Percentiles rank a stretch among this genome's conserved stretches.
Evolutionary conservation across 345 rosid species (phyloP).

Genomic region (Ceriops tagal): DNA sequence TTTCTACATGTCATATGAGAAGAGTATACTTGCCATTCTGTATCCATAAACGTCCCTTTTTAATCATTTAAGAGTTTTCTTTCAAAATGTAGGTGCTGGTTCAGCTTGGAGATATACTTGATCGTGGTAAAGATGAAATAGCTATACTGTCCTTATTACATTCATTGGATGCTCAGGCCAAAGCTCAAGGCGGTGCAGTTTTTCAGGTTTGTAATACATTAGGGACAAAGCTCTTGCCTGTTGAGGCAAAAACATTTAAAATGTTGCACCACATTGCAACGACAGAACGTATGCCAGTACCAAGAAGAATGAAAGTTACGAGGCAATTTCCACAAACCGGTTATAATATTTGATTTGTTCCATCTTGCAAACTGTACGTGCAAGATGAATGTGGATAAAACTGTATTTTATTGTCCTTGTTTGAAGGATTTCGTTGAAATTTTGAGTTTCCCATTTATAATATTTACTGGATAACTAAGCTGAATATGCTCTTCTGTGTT

Average conservation of each 20-base stretch:
- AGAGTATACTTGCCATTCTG: neutral
- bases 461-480: neutral
- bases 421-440: neutral
- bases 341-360: too few relatives aligned
- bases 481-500: slow-evolving; percentile 12
- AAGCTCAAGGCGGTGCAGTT: slow-evolving; percentile 83
- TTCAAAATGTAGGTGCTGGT: slow-evolving; percentile 51
- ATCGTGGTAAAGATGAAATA: slow-evolving; percentile 83
- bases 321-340: too few relatives aligned
- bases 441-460: neutral
- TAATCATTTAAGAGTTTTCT: neutral
- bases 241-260: neutral
- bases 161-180: slow-evolving; percentile 71
- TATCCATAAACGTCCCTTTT: neutral
- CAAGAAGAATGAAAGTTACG: neutral
- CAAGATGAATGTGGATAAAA: neutral
- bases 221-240: neutral
- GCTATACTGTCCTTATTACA: slow-evolving; percentile 73
- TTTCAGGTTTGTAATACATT: slow-evolving; percentile 60
- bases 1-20: neutral
- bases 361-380: neutral
- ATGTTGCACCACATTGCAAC: neutral
- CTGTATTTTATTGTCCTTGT: neutral
- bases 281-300: neutral
- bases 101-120: slow-evolving; percentile 92